Evolutionary conservation across 129 eudicot genomes (phyloP).

Genomic region (sunflower (Helianthus annuus)): DNA sequence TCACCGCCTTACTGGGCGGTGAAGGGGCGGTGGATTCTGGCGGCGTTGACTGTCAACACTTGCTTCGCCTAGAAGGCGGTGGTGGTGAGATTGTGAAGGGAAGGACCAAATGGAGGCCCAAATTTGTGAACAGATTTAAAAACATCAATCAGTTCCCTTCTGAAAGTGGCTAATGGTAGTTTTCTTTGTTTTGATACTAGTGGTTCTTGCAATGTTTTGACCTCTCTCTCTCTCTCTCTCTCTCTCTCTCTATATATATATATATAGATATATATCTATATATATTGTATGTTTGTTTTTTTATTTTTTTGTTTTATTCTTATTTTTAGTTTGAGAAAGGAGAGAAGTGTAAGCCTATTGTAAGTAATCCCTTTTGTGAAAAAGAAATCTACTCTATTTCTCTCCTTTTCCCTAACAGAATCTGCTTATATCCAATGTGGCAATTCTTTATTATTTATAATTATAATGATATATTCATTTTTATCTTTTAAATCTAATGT

Average conservation of each 20-base stretch:
- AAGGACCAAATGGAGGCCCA: constrained; percentile 85
- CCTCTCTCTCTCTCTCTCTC: constrained; percentile 2
- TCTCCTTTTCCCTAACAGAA: background rate
- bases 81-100: constrained; percentile 86
- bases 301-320: background rate
- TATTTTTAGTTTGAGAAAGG: constrained; percentile 22
- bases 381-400: background rate
- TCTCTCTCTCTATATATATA: background rate
- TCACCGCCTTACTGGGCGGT: constrained; percentile 52
- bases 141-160: constrained; percentile 49
- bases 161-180: constrained; percentile 35
- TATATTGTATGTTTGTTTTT: constrained; percentile 23
- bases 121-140: constrained; percentile 39
- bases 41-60: constrained; percentile 77
- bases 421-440: constrained; percentile 26
- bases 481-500: background rate
- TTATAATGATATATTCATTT: constrained; percentile 4
- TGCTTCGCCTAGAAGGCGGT: constrained; percentile 67
- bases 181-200: constrained; percentile 14
- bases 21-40: constrained; percentile 38
- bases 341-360: constrained; percentile 40
- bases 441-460: constrained; percentile 41
- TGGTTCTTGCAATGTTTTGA: constrained; percentile 24
- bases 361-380: constrained; percentile 35
- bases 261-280: constrained; percentile 3